These are phyloP conservation scores for Clausena lansium DNA, from an alignment of 345 rosid genomes.

Conservation along the genomic window DNA sequence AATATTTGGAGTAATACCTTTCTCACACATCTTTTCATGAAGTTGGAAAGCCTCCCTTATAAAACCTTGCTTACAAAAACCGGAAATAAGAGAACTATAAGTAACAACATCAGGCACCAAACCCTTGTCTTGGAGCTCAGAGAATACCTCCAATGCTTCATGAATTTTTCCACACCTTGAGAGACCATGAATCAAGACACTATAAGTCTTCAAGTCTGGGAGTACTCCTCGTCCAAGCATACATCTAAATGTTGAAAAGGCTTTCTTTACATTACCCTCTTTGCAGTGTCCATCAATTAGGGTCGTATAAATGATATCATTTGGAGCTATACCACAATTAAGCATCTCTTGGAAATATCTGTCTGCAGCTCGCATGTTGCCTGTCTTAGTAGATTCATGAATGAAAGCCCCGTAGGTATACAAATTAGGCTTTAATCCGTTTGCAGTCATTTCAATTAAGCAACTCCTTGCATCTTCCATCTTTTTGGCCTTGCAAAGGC, in stretches of 20 bases:
- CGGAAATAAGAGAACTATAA: conserved; percentile 64
- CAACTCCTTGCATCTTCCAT: conserved; percentile 67
- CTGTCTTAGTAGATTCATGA: conserved; percentile 52
- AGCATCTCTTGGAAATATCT: conserved; percentile 65
- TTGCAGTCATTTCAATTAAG: conserved; percentile 55
- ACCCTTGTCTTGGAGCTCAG: conserved; percentile 54
- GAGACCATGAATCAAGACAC: conserved; percentile 66
- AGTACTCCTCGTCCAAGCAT: conserved; percentile 50
- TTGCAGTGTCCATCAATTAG: conserved; percentile 68
- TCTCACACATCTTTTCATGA: conserved; percentile 47
- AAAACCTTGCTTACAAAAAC: conserved; percentile 55
- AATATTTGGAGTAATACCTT: conserved; percentile 56
- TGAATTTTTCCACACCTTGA: conserved; percentile 50
- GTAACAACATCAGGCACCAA: conserved; percentile 57
- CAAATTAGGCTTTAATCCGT: conserved; percentile 61
- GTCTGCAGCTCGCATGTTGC: conserved; percentile 57
- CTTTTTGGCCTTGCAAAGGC: conserved; percentile 69
- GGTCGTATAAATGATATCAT: conserved; percentile 45
- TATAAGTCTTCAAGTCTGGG: conserved; percentile 54
- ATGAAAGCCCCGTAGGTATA: conserved; percentile 72
- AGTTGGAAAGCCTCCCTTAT: conserved; percentile 45
- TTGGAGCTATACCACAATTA: conserved; percentile 55
- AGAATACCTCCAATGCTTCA: conserved; percentile 59
- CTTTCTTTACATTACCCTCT: conserved; percentile 49
- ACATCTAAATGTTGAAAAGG: conserved; percentile 47